Conservation (phyloP, 164 flowering plant species). For the Chimonanthus salicifolius region DNA sequence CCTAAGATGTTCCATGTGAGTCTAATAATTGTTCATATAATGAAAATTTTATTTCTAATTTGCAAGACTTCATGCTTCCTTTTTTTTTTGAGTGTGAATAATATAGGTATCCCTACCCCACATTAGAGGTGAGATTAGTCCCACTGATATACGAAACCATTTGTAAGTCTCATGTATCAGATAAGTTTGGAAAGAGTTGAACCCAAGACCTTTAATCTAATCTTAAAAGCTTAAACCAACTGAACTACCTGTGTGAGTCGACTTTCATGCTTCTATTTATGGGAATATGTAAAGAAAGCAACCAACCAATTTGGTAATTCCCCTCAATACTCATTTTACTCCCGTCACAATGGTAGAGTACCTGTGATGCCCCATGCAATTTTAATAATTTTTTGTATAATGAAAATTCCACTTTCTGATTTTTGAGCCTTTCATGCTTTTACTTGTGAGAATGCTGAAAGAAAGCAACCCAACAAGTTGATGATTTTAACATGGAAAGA, state of each 20-base stretch:
- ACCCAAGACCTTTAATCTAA: too few relatives aligned
- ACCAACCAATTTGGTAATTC: too few relatives aligned
- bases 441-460: neutral
- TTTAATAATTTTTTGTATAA: neutral
- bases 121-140: too few relatives aligned
- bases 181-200: too few relatives aligned
- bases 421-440: neutral
- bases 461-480: neutral
- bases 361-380: conserved; percentile 9
- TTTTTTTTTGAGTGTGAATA: too few relatives aligned
- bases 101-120: too few relatives aligned
- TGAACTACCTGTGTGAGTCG: too few relatives aligned
- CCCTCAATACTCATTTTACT: neutral
- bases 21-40: neutral
- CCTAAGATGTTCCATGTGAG: conserved; percentile 8
- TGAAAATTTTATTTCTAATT: neutral
- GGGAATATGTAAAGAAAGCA: too few relatives aligned
- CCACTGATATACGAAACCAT: too few relatives aligned
- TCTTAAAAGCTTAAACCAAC: too few relatives aligned
- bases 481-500: neutral
- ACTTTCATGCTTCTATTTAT: too few relatives aligned
- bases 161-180: too few relatives aligned
- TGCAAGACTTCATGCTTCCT: neutral
- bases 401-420: neutral
- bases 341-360: conserved; percentile 8